These are phyloP conservation scores for Gryganskiella cystojenkinii DNA, from an alignment of 192 early-diverging fungal genomes.

Conservation along the genomic window DNA sequence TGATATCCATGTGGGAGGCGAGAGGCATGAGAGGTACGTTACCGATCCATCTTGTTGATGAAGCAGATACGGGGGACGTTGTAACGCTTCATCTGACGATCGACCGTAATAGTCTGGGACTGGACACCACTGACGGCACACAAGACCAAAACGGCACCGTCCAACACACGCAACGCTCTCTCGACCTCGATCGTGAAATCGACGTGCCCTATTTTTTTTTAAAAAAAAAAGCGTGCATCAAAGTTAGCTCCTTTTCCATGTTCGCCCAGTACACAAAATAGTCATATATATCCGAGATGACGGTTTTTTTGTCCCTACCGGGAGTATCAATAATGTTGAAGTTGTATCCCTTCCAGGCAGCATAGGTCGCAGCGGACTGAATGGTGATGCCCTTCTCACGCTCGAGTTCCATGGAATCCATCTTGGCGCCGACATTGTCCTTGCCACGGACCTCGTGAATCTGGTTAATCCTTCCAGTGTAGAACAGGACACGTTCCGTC, in stretches of 20 bases:
- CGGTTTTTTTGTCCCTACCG: conserved; percentile 56
- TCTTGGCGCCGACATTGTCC: conserved; percentile 95
- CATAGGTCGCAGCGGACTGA: conserved; percentile 88
- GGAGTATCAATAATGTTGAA: conserved; percentile 93
- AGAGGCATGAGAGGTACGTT: background rate
- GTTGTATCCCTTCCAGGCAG: conserved; percentile 80
- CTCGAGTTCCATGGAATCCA: conserved; percentile 99
- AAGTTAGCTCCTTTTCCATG: too few species aligned
- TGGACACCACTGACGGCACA: conserved; percentile 90
- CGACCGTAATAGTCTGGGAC: conserved; percentile 90
- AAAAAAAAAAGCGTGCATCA: background rate
- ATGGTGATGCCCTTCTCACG: conserved; percentile 94
- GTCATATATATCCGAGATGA: too few species aligned
- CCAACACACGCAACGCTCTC: conserved; percentile 86
- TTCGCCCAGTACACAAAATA: too few species aligned
- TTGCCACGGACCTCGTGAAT: conserved; percentile 90
- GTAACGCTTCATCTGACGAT: conserved; percentile 92
- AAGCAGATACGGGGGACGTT: conserved; percentile 88
- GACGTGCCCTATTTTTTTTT: conserved; percentile 71
- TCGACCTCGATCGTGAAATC: conserved; percentile 93
- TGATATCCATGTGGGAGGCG: background rate
- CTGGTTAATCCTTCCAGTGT: conserved; percentile 89
- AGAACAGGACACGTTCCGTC: conserved; percentile 86
- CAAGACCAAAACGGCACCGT: conserved; percentile 87
- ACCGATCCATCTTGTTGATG: conserved; percentile 93